Evolutionary conservation across 2,329 filamentous ascomycete species (phyloP).

Genomic region (Diaporthe nobilis): DNA sequence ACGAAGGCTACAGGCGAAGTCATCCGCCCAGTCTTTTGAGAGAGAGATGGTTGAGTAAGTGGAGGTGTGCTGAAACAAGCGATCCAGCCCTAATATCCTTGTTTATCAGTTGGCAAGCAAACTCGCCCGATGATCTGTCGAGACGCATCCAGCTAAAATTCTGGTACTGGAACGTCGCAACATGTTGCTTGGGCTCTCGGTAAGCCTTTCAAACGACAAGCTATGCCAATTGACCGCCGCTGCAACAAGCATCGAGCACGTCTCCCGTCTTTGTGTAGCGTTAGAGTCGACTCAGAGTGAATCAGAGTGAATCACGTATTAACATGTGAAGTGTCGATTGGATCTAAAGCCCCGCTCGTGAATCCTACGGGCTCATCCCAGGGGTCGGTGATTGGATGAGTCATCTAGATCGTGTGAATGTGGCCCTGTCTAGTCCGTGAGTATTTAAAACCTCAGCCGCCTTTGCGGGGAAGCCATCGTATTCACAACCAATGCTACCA

Average conservation of each 20-base stretch:
- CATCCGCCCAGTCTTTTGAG: no score
- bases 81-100: no score
- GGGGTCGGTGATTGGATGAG: background rate
- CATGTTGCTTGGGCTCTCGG: background rate
- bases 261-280: background rate
- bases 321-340: no score
- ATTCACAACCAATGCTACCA: no score
- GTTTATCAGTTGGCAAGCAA: background rate
- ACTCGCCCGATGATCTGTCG: background rate
- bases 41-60: no score
- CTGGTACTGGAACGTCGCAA: background rate
- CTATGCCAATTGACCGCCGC: background rate
- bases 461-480: background rate
- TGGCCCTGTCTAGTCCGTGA: background rate
- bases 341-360: background rate
- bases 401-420: slow-evolving; percentile 3
- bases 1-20: no score
- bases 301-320: background rate
- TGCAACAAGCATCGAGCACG: background rate
- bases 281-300: background rate
- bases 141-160: background rate
- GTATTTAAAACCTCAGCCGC: background rate
- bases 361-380: background rate
- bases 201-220: background rate
- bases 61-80: no score